Evolutionary conservation across 1,139 yeast species (phyloP).

Genomic region (Candida sp.): DNA sequence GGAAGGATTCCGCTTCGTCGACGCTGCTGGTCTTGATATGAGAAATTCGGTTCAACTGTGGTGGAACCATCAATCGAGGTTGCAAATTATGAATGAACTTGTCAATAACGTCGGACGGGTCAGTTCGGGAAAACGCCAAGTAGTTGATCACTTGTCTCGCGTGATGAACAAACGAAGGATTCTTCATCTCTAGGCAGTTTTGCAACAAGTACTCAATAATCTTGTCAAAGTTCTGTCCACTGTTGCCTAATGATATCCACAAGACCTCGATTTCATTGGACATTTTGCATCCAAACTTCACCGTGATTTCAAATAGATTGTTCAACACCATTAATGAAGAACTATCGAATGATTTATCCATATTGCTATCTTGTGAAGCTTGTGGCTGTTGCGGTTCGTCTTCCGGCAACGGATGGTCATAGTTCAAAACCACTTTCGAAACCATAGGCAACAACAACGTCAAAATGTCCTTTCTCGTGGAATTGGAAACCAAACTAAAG

Average conservation of each 20-base stretch:
- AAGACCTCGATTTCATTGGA: constrained; percentile 91
- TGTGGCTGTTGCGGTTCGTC: not conserved
- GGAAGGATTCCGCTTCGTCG: constrained; percentile 33
- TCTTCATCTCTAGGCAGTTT: constrained; percentile 73
- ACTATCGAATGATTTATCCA: constrained; percentile 3
- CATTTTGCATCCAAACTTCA: constrained; percentile 71
- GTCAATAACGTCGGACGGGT: constrained; percentile 62
- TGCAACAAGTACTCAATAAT: constrained; percentile 73
- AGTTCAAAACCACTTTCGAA: constrained; percentile 70
- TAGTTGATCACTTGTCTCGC: constrained; percentile 84
- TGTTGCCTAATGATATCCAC: constrained; percentile 91
- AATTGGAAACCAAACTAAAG: constrained; percentile 62
- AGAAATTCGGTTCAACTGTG: constrained; percentile 29
- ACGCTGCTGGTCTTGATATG: constrained; percentile 7
- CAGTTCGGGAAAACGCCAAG: constrained; percentile 63
- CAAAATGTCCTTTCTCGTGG: constrained; percentile 72
- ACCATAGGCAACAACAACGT: constrained; percentile 92
- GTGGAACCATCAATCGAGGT: constrained; percentile 90
- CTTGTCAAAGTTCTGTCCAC: constrained; percentile 68
- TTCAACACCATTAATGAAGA: constrained; percentile 77
- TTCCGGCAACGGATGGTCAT: constrained; percentile 17
- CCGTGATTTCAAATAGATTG: constrained; percentile 85
- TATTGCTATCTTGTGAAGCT: not conserved
- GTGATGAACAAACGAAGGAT: constrained; percentile 75
- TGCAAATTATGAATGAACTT: constrained; percentile 70